Evolutionary conservation across 768 basidiomycete species (phyloP).

Genomic region (Kwoniella botswanensis): DNA sequence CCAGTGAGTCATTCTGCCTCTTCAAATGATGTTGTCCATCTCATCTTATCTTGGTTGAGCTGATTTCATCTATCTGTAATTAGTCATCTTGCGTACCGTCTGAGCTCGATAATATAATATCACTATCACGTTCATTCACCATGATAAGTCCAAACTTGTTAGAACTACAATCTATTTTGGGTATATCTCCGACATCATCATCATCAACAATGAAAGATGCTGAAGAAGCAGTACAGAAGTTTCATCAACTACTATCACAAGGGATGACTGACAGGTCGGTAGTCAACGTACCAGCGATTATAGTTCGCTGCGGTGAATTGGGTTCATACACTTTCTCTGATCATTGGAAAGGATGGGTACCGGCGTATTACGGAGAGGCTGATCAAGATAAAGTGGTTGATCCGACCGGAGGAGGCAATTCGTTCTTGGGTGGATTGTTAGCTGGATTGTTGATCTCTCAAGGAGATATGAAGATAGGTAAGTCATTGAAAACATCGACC

Average conservation of each 20-base stretch:
- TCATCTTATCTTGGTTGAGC: not conserved
- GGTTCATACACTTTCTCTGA: conserved; percentile 43
- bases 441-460: conserved; percentile 41
- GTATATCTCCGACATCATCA: not conserved
- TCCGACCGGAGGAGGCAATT: conserved; percentile 52
- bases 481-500: not conserved
- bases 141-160: conserved; percentile 49
- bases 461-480: conserved; percentile 39
- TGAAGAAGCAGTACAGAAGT: conserved; percentile 18
- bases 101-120: conserved; percentile 24
- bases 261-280: not conserved
- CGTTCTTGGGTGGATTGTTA: conserved; percentile 46
- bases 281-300: conserved; percentile 16
- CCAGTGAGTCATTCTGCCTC: conserved; percentile 28
- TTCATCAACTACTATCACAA: conserved; percentile 6
- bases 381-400: conserved; percentile 44
- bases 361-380: conserved; percentile 35
- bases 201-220: conserved; percentile 4
- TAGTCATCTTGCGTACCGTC: conserved; percentile 27
- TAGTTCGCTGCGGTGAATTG: conserved; percentile 43
- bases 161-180: conserved; percentile 43
- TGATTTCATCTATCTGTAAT: not conserved
- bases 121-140: conserved; percentile 30
- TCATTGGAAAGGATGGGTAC: conserved; percentile 46
- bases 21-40: not conserved